Conservation (phyloP, 257 asterid species). For the Lithospermum erythrorhizon region DNA sequence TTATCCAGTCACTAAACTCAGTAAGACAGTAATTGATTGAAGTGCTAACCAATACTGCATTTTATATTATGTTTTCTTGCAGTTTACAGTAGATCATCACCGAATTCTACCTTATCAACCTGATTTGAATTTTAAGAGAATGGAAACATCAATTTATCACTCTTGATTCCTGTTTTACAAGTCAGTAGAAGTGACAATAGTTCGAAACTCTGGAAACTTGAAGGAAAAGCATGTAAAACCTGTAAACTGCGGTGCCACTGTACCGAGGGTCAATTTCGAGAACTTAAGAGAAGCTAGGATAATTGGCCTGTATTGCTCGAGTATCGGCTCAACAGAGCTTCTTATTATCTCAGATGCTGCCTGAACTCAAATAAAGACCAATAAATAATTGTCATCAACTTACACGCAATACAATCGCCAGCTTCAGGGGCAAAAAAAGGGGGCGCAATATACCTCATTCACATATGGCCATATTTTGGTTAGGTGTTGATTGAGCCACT, state of each 20-base stretch:
- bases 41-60: too few species aligned
- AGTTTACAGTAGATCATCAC: too few species aligned
- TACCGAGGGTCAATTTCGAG: slow-evolving; percentile 82
- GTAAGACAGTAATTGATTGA: too few species aligned
- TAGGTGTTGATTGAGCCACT: slow-evolving; percentile 72
- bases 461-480: slow-evolving; percentile 85
- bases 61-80: too few species aligned
- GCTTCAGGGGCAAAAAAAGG: background rate
- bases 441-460: slow-evolving; percentile 39
- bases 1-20: too few species aligned
- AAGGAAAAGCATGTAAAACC: slow-evolving; percentile 23
- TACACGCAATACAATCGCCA: background rate
- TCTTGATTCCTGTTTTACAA: too few species aligned
- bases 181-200: too few species aligned
- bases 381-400: background rate
- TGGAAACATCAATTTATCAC: too few species aligned
- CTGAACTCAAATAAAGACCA: slow-evolving; percentile 23
- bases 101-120: too few species aligned
- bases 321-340: slow-evolving; percentile 71
- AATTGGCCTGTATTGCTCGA: slow-evolving; percentile 83
- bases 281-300: slow-evolving; percentile 75
- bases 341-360: slow-evolving; percentile 84
- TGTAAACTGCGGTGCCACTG: slow-evolving; percentile 85
- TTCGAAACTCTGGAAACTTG: too few species aligned
- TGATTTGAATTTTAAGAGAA: too few species aligned